A percentile compares a stretch with the other conserved stretches of the same genome.
phyloP scores from a whole-genome alignment of 371 early-diverging fungal genomes.

The Funneliformis caledonium region DNA sequence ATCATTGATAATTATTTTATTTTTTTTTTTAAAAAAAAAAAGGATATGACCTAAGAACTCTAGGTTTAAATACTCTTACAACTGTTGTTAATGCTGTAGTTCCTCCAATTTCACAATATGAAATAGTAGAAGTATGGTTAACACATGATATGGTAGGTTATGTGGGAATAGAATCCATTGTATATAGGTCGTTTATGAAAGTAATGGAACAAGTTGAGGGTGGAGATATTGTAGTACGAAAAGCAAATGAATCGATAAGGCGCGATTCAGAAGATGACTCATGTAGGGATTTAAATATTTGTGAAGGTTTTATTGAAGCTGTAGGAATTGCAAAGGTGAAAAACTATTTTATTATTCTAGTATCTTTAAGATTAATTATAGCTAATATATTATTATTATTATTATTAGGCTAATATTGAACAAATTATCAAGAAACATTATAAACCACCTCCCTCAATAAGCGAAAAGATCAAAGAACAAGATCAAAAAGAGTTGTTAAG shows the following conservation, averaged over 20 bases:
- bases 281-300: constrained; percentile 59
- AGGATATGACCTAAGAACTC: constrained; percentile 57
- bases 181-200: constrained; percentile 65
- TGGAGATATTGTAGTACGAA: constrained; percentile 67
- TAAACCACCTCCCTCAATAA: constrained; percentile 35
- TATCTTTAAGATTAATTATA: neutral
- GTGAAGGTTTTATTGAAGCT: constrained; percentile 63
- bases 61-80: constrained; percentile 52
- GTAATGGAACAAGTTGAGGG: constrained; percentile 74
- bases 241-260: constrained; percentile 50
- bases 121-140: constrained; percentile 68
- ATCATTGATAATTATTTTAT: neutral
- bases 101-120: constrained; percentile 72
- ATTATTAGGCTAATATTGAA: constrained; percentile 57
- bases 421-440: constrained; percentile 58
- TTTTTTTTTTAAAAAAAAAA: neutral
- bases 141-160: constrained; percentile 69
- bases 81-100: constrained; percentile 68
- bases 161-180: constrained; percentile 60
- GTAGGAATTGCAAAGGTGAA: constrained; percentile 60
- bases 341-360: constrained; percentile 7
- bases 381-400: neutral
- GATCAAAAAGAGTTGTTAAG: constrained; percentile 46
- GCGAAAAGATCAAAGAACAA: neutral
- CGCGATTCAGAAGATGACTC: constrained; percentile 47